A percentile compares a stretch with the other conserved stretches of the same genome.
These are phyloP conservation scores for Aquilaria agallochum DNA, from an alignment of 441 rosid genomes.

Conservation along the genomic window DNA sequence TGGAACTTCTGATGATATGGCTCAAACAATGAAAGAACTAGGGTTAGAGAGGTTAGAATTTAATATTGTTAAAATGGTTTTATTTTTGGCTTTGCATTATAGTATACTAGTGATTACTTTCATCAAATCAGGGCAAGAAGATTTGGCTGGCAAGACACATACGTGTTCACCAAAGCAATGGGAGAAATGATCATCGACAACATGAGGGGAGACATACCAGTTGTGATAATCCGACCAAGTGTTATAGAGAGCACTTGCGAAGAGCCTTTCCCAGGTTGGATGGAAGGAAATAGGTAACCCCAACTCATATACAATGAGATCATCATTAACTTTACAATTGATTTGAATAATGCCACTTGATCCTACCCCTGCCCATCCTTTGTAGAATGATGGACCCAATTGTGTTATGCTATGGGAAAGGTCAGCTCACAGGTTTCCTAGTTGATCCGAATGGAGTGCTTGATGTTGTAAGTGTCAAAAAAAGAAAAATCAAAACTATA, in stretches of 20 bases:
- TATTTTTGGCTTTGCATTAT: not conserved
- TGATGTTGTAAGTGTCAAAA: constrained; percentile 60
- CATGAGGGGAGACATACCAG: constrained; percentile 74
- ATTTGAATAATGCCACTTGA: not conserved
- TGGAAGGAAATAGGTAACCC: constrained; percentile 91
- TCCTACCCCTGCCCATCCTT: not conserved
- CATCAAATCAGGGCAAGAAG: constrained; percentile 64
- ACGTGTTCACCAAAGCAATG: constrained; percentile 97
- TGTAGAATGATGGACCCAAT: constrained; percentile 97
- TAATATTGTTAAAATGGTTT: not conserved
- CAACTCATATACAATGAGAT: not conserved
- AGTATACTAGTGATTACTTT: not conserved
- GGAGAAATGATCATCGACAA: constrained; percentile 88
- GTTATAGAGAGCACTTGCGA: constrained; percentile 84
- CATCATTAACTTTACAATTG: not conserved
- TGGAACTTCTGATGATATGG: constrained; percentile 27
- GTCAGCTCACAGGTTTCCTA: constrained; percentile 82
- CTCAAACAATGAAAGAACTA: constrained; percentile 70
- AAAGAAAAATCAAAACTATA: not conserved
- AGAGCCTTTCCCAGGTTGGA: constrained; percentile 98
- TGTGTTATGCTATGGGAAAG: constrained; percentile 81
- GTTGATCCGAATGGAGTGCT: constrained; percentile 86
- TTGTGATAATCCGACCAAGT: constrained; percentile 79
- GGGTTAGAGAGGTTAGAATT: constrained; percentile 65
- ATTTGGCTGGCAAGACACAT: constrained; percentile 94